These are phyloP conservation scores for Dioscorea alata DNA, from an alignment of 106 monocot species.

Conservation along the genomic window DNA sequence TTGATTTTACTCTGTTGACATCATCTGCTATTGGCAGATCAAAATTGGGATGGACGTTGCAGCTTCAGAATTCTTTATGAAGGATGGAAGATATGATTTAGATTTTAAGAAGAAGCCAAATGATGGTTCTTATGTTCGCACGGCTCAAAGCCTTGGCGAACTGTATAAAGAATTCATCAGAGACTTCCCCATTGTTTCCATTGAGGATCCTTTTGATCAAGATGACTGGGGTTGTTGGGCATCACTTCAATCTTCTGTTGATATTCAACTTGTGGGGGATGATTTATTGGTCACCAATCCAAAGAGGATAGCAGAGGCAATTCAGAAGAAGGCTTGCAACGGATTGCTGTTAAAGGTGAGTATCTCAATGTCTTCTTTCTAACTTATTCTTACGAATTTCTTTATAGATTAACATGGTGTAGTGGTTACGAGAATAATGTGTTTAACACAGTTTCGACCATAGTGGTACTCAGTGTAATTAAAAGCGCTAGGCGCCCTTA, in stretches of 20 bases:
- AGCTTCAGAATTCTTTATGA: conserved; percentile 86
- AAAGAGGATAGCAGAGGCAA: conserved; percentile 84
- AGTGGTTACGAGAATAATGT: too few relatives aligned
- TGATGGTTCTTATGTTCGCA: conserved; percentile 68
- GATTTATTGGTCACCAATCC: conserved; percentile 97
- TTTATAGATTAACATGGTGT: too few relatives aligned
- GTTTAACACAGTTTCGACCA: too few relatives aligned
- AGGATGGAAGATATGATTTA: conserved; percentile 82
- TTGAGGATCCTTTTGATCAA: conserved; percentile 98
- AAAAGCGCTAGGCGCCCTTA: too few relatives aligned
- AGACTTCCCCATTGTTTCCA: conserved; percentile 96
- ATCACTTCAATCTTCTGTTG: conserved; percentile 69
- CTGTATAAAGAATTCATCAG: conserved; percentile 86
- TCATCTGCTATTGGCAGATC: conserved; percentile 60
- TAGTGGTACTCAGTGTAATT: too few relatives aligned
- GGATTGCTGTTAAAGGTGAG: conserved; percentile 75
- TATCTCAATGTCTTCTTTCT: neutral
- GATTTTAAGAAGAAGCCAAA: conserved; percentile 96
- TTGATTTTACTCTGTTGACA: too few relatives aligned
- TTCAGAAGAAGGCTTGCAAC: conserved; percentile 92
- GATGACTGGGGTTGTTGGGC: conserved; percentile 97
- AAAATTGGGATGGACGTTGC: conserved; percentile 99
- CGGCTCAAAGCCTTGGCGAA: conserved; percentile 60
- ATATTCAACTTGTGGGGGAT: conserved; percentile 94
- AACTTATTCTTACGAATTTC: too few relatives aligned